Evolutionary conservation across 306 rosid genomes (phyloP).

Genomic region (Glycine soja): DNA sequence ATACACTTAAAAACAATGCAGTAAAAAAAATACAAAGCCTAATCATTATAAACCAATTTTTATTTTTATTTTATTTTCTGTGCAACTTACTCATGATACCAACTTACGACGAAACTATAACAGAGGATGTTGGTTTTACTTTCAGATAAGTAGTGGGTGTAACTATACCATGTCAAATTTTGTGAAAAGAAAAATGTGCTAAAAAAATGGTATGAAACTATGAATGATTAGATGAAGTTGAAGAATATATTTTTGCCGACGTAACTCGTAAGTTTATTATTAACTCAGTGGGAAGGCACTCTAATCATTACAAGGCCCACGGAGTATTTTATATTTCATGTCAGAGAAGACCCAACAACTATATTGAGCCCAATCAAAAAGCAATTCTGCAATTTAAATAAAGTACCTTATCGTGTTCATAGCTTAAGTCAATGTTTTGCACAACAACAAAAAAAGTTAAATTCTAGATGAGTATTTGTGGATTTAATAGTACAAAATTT

Average conservation of each 20-base stretch:
- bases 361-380: conserved; percentile 3
- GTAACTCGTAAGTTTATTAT: not conserved
- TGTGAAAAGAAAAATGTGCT: no score
- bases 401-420: not conserved
- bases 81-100: not conserved
- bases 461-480: not conserved
- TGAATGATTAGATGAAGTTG: not conserved
- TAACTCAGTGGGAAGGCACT: not conserved
- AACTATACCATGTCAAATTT: not conserved
- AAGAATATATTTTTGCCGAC: not conserved
- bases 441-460: not conserved
- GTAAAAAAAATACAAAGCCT: no score
- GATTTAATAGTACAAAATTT: not conserved
- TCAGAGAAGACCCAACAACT: not conserved
- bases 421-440: not conserved
- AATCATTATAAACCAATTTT: not conserved
- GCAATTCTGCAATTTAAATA: not conserved
- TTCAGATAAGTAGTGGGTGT: not conserved
- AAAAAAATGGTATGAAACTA: not conserved
- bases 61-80: not conserved
- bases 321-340: not conserved
- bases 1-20: no score
- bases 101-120: not conserved
- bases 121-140: not conserved
- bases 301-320: not conserved